Base-by-base conservation (phyloP, 345 rosid species). In the Sisymbrium altissimum region DNA sequence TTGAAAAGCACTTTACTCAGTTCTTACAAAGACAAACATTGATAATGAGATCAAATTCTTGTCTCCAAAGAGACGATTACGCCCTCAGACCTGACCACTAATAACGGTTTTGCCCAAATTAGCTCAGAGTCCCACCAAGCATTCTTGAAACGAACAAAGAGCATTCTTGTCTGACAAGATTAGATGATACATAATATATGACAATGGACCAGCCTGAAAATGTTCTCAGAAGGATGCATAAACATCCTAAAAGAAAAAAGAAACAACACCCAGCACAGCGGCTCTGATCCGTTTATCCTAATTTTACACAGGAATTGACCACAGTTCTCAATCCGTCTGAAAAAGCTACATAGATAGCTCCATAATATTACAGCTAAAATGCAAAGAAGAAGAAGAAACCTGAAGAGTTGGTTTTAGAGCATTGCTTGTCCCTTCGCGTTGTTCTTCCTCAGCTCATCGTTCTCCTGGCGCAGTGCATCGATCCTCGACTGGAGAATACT, bases 401-500 rank as follows among this genome's bases (percentile, higher is more conserved):
- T 68, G 76, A 21, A 52, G 46, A 19, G 53, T 25, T 39, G 18
- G 19, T 29, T 40, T 3, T 30, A 66, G 45, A 39, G 54, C 9
- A 18, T 10, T 52, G 33, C 13, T 66, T 50, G 39, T 30, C 46
- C 61, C 17, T 41, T 63, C 8, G 12, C 21, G 4, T 65, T 72
- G 43, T 41, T 80, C 83, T 83, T 83, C 86, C 81, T 87, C 75
- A 89, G 58, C 52, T 87, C 93, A 79, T 87, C 88, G 5, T 91
- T 95, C 76, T 95, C 99, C 76, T 80, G 82, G 68, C 55, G 81
- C 72, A 95, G 78, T 6, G 48, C 76, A 54, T 88, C 96, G 6
- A 89, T 78, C 71, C 86, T 83, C 0, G 95, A 81, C 61, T 86
- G 93, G 64, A 91, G 97, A 74, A 87, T 84, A 78, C 84, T 88